phyloP scores from a whole-genome alignment of 345 rosid genomes.

The Trapa bicornis region DNA sequence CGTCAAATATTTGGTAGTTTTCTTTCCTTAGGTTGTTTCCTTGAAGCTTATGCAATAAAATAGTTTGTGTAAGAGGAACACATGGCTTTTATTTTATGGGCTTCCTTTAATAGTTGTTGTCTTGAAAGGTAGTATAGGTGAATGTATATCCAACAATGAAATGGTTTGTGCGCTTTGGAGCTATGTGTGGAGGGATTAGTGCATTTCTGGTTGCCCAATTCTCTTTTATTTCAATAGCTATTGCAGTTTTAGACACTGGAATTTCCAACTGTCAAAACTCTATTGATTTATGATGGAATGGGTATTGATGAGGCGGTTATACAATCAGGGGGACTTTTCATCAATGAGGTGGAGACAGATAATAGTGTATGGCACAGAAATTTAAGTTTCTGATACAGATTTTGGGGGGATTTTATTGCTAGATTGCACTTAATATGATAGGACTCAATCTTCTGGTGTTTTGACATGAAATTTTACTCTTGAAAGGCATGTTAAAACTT shows the following conservation, averaged over 20 bases:
- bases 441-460: not conserved
- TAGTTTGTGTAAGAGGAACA: not conserved
- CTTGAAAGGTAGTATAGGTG: not conserved
- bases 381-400: not conserved
- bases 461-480: not conserved
- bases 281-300: not conserved
- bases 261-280: not conserved
- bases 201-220: not conserved
- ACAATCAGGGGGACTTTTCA: not conserved
- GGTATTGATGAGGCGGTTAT: not conserved
- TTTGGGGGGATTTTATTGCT: not conserved
- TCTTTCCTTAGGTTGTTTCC: not conserved
- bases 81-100: not conserved
- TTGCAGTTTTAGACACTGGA: not conserved
- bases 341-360: not conserved
- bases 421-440: not conserved
- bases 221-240: not conserved
- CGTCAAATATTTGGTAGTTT: constrained; percentile 63
- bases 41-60: not conserved
- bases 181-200: not conserved
- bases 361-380: not conserved
- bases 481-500: not conserved
- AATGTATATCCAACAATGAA: not conserved
- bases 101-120: not conserved
- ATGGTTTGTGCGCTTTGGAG: not conserved